A percentile compares a stretch with the other conserved stretches of the same genome.
Conservation (phyloP, 2,329 filamentous ascomycete species). For the Ceratocystis lukuohia region DNA sequence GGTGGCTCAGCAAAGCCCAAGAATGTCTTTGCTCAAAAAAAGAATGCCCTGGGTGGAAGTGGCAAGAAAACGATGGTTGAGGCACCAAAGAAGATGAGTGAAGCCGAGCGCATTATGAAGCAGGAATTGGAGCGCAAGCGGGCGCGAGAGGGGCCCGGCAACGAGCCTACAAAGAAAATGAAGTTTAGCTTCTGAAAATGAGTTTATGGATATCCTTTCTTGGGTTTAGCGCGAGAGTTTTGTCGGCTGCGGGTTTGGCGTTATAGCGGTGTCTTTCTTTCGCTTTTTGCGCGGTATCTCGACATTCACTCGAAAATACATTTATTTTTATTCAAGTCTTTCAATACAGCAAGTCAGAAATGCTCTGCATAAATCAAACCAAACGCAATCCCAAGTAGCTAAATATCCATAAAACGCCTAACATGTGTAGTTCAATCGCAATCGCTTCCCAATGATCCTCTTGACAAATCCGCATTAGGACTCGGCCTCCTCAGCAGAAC, state of each 20-base stretch:
- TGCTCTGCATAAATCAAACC: conserved; percentile 8
- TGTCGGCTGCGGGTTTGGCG: neutral
- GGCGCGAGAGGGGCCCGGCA: conserved; percentile 35
- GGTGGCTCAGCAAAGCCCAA: conserved; percentile 43
- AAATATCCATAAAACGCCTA: conserved; percentile 8
- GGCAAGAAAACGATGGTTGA: conserved; percentile 46
- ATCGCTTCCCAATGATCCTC: neutral
- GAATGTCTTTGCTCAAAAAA: conserved; percentile 50
- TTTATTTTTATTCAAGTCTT: neutral
- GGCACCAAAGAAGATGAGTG: conserved; percentile 70
- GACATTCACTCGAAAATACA: neutral
- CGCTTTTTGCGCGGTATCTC: neutral
- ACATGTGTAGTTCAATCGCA: neutral
- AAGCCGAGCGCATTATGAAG: conserved; percentile 80
- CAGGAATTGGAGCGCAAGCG: conserved; percentile 64
- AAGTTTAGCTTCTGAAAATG: conserved; percentile 18
- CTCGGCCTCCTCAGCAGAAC: conserved; percentile 40
- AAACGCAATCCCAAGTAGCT: conserved; percentile 2
- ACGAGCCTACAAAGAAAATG: conserved; percentile 35
- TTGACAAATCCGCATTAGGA: conserved; percentile 23
- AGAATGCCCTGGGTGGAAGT: conserved; percentile 13
- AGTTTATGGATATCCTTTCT: neutral
- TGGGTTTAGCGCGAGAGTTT: neutral
- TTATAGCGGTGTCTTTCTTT: conserved; percentile 2
- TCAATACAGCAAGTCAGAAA: neutral